phyloP scores from a whole-genome alignment of 2,329 filamentous ascomycete genomes.

The Ophiostoma populinum region DNA sequence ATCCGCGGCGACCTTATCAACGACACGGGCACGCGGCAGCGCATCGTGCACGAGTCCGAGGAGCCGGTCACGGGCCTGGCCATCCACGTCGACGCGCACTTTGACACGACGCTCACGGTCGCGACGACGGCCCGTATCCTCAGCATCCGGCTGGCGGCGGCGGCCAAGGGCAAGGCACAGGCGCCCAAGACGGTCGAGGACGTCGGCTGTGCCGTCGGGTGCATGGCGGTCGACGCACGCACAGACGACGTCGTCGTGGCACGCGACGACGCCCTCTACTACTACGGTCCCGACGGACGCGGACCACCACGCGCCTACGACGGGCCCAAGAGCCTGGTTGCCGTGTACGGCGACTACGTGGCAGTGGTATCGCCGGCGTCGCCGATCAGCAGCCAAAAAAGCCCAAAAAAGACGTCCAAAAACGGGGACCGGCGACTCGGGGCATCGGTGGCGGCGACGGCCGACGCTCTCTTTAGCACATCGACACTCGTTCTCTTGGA shows the following conservation, averaged over 20 bases:
- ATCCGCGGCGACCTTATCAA: conserved; percentile 89
- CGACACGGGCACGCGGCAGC: conserved; percentile 82
- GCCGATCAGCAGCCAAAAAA: conserved; percentile 20
- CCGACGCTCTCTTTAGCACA: conserved; percentile 69
- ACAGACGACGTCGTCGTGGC: conserved; percentile 82
- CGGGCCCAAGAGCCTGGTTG: conserved; percentile 67
- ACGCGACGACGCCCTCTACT: conserved; percentile 88
- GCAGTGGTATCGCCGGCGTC: conserved; percentile 65
- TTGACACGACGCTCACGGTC: conserved; percentile 75
- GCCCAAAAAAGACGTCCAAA: too few species aligned
- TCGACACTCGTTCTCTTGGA: conserved; percentile 86
- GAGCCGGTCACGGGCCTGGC: conserved; percentile 90
- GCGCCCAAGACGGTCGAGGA: conserved; percentile 81
- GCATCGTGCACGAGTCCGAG: conserved; percentile 90
- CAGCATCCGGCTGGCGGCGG: conserved; percentile 44
- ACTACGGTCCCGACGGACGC: conserved; percentile 70
- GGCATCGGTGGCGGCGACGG: conserved; percentile 43
- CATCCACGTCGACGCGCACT: conserved; percentile 40
- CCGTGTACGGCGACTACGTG: conserved; percentile 70
- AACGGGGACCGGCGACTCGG: conserved; percentile 71
- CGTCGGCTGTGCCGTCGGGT: conserved; percentile 77
- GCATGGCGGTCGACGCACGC: conserved; percentile 72
- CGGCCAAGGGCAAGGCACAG: conserved; percentile 70
- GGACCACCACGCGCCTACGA: conserved; percentile 85
- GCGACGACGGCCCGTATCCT: conserved; percentile 79